These are phyloP conservation scores for Amanita brunnescens DNA, from an alignment of 768 basidiomycete genomes.

Conservation along the genomic window DNA sequence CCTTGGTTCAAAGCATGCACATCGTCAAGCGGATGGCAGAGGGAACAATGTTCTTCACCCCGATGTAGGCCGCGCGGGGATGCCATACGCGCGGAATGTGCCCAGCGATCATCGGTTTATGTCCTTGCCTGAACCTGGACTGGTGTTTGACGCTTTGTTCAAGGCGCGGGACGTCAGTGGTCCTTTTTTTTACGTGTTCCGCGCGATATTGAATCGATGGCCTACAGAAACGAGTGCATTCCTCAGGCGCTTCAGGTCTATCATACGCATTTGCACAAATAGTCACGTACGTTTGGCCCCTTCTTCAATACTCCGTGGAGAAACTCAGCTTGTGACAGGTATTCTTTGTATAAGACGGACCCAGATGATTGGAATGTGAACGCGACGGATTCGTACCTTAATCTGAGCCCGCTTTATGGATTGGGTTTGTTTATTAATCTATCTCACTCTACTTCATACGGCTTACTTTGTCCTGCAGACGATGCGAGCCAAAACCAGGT, in stretches of 20 bases:
- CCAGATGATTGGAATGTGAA: conserved; percentile 35
- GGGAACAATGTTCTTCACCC: conserved; percentile 38
- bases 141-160: conserved; percentile 58
- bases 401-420: conserved; percentile 50
- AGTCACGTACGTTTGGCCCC: conserved; percentile 27
- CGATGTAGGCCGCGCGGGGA: conserved; percentile 40
- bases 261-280: conserved; percentile 62
- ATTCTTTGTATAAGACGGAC: conserved; percentile 47
- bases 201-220: conserved; percentile 7
- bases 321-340: conserved; percentile 15
- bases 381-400: conserved; percentile 46
- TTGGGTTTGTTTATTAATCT: conserved; percentile 22
- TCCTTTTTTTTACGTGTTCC: conserved; percentile 18
- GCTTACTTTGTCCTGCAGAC: conserved; percentile 16
- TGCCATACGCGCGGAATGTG: conserved; percentile 45
- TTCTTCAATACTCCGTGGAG: not conserved
- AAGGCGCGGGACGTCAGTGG: conserved; percentile 27
- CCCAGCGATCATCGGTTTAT: conserved; percentile 31
- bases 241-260: conserved; percentile 50
- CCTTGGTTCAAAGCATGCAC: conserved; percentile 22
- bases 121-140: conserved; percentile 45
- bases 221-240: conserved; percentile 30
- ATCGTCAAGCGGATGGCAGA: conserved; percentile 40
- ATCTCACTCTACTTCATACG: not conserved
- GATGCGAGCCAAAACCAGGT: too few species aligned